phyloP scores from a whole-genome alignment of 1,284 basidiomycete species.

The Meripilus lineatus region DNA sequence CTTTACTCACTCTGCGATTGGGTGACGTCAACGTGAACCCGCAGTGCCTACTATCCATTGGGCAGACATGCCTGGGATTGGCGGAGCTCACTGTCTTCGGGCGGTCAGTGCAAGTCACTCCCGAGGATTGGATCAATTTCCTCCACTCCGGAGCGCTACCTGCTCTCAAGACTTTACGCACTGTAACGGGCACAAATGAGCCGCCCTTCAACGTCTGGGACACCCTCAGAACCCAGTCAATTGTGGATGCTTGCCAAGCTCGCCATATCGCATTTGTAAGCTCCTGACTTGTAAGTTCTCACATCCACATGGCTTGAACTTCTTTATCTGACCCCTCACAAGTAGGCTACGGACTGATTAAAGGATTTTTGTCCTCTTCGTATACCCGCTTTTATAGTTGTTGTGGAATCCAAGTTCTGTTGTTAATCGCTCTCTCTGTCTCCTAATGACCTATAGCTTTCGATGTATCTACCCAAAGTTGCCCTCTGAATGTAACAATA shows the following conservation, averaged over 20 bases:
- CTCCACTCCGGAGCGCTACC: conserved; percentile 31
- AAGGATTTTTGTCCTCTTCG: too few species aligned
- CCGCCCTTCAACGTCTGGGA: conserved; percentile 39
- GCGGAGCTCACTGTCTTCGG: conserved; percentile 4
- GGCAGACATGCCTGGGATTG: neutral
- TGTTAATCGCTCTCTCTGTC: too few species aligned
- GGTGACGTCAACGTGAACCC: neutral
- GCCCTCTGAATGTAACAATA: too few species aligned
- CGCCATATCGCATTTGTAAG: too few species aligned
- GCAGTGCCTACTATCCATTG: neutral
- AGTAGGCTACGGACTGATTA: too few species aligned
- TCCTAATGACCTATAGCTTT: too few species aligned
- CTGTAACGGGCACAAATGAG: conserved; percentile 34
- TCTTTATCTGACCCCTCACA: too few species aligned
- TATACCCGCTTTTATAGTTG: too few species aligned
- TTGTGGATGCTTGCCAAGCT: conserved; percentile 29
- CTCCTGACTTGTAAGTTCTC: too few species aligned
- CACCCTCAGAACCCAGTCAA: conserved; percentile 16
- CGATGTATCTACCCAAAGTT: too few species aligned
- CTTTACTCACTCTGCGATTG: neutral
- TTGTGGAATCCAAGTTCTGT: too few species aligned
- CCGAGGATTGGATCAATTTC: conserved; percentile 17
- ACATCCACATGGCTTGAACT: too few species aligned
- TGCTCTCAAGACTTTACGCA: conserved; percentile 29
- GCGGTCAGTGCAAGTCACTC: neutral